phyloP scores from a whole-genome alignment of 805 yeast species.

The Zygotorulaspora chibaensis region DNA sequence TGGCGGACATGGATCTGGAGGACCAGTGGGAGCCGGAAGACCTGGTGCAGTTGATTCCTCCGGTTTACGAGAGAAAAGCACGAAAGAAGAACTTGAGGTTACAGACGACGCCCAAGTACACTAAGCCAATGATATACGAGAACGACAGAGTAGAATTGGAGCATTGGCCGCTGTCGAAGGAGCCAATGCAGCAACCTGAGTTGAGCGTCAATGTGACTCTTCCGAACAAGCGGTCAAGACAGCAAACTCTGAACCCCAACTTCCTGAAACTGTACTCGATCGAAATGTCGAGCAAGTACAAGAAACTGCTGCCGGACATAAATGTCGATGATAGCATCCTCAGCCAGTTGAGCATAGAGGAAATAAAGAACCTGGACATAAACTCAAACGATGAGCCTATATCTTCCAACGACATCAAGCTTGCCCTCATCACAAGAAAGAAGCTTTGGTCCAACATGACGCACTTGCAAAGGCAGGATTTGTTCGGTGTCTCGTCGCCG shows the following conservation, averaged over 20 bases:
- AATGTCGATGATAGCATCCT: slow-evolving; percentile 31
- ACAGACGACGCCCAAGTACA: neutral
- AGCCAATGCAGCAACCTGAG: neutral
- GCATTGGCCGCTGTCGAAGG: slow-evolving; percentile 24
- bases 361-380: slow-evolving; percentile 22
- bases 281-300: slow-evolving; percentile 24
- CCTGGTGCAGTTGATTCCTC: slow-evolving; percentile 18
- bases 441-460: slow-evolving; percentile 33
- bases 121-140: slow-evolving; percentile 9
- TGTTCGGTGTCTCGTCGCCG: slow-evolving; percentile 30
- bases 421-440: slow-evolving; percentile 31
- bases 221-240: slow-evolving; percentile 28
- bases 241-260: slow-evolving; percentile 26
- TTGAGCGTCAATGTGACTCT: slow-evolving; percentile 5
- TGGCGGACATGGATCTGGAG: slow-evolving; percentile 26
- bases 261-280: slow-evolving; percentile 31
- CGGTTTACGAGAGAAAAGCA: slow-evolving; percentile 22
- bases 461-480: slow-evolving; percentile 25
- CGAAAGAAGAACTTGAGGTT: neutral
- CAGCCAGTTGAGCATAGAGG: slow-evolving; percentile 18
- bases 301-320: slow-evolving; percentile 28
- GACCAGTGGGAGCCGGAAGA: slow-evolving; percentile 18
- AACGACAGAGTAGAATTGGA: slow-evolving; percentile 25
- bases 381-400: slow-evolving; percentile 14
- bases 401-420: slow-evolving; percentile 23